Evolutionary conservation across 805 yeast species (phyloP).

Genomic region (Teunomyces kruisii): DNA sequence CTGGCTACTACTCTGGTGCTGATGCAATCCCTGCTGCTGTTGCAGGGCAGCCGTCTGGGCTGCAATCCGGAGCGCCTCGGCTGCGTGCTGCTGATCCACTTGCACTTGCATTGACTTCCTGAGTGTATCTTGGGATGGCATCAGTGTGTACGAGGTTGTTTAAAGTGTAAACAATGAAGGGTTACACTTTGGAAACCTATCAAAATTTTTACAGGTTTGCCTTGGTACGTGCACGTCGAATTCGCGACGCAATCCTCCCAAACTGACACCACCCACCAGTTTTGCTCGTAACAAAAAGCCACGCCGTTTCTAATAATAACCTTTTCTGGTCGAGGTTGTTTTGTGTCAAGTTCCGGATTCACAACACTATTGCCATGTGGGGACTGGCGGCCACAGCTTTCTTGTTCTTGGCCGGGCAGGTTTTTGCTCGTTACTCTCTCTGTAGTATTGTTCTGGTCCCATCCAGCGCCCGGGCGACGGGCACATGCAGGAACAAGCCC

Average conservation of each 20-base stretch:
- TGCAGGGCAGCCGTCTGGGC: conserved; percentile 13
- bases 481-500: too few species aligned
- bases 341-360: too few species aligned
- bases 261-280: too few species aligned
- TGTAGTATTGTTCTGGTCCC: too few species aligned
- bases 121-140: conserved; percentile 8
- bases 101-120: conserved; percentile 8
- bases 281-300: too few species aligned
- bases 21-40: conserved; percentile 5
- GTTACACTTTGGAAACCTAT: conserved; percentile 8
- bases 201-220: conserved; percentile 5
- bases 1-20: conserved; percentile 3
- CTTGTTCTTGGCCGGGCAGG: too few species aligned
- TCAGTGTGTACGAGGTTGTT: conserved; percentile 2
- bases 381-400: too few species aligned
- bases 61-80: conserved; percentile 21
- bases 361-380: too few species aligned
- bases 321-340: too few species aligned
- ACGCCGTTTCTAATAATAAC: too few species aligned
- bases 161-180: conserved; percentile 6
- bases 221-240: background rate
- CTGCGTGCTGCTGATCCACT: conserved; percentile 17
- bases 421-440: too few species aligned
- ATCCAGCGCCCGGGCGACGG: too few species aligned
- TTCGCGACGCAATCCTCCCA: background rate